Evolutionary conservation across 352 stramenopile species (phyloP).

Genomic region (Paralagenidium karlingii): DNA sequence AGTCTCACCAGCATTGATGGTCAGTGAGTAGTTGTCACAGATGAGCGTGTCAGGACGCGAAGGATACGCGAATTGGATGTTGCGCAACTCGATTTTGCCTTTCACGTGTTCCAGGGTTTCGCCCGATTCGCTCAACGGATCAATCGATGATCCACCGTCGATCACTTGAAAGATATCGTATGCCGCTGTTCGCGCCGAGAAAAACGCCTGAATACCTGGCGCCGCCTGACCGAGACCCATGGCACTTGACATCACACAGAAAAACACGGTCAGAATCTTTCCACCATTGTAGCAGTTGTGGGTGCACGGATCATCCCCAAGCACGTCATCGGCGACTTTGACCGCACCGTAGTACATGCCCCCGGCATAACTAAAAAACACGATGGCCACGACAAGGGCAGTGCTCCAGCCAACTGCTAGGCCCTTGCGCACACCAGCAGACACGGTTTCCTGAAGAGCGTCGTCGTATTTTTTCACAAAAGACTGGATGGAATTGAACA

Average conservation of each 20-base stretch:
- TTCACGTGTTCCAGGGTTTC: constrained; percentile 19
- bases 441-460: constrained; percentile 24
- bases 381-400: constrained; percentile 45
- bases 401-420: constrained; percentile 42
- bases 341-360: constrained; percentile 74
- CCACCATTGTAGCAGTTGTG: constrained; percentile 41
- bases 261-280: constrained; percentile 60
- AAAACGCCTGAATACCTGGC: constrained; percentile 44
- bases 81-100: constrained; percentile 64
- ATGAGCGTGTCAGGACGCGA: constrained; percentile 38
- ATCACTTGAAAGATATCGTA: constrained; percentile 60
- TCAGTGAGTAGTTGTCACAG: constrained; percentile 33
- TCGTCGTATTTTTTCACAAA: constrained; percentile 48
- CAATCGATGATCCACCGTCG: constrained; percentile 37
- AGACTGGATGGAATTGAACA: constrained; percentile 55
- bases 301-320: constrained; percentile 22
- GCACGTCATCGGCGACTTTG: constrained; percentile 48
- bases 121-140: constrained; percentile 21
- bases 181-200: constrained; percentile 33
- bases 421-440: constrained; percentile 29
- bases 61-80: constrained; percentile 68
- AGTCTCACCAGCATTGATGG: constrained; percentile 48
- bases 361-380: constrained; percentile 58
- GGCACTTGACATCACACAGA: constrained; percentile 49
- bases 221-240: constrained; percentile 62